Evolutionary conservation across 805 yeast genomes (phyloP), one percentile per base, ranked within the genome.

Genomic region (Wickerhamomyces strasburgensis): DNA sequence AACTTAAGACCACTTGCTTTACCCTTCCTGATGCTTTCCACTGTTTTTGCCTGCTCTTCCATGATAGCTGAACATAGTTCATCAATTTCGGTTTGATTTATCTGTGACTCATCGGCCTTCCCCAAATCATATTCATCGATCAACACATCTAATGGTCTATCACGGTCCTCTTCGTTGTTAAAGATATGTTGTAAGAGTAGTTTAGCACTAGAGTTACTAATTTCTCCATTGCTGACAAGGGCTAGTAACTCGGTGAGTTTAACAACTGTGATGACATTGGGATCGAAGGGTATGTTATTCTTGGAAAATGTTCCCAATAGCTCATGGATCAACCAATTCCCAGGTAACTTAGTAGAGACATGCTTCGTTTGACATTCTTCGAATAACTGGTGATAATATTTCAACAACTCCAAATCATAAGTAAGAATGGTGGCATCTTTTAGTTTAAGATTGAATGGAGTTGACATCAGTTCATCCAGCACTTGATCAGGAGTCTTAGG

Each of bases 311-410:
- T 65, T 0, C 97, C 96, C 14, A 86, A 52, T 28, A 87, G 62
- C 45, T 86, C 89, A 60, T 90, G 89, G 6, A 86, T 75, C 7
- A 87, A 58, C 95, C 96, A 90, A 53, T 83, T 85, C 19, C 79
- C 76, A 3, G 77, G 78, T 28, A 64, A 43, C 40, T 66, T 75
- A 7, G 56, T 49, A 13, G 54, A 54, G 37, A 45, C 46, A 9
- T 58, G 43, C 33, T 60, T 28, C 2, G 31, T 33, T 2, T 46
- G 48, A 9, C 60, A 57, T 5, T 37, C 23, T 7, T 54, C 40
- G 43, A 62, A 70, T 19, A 83, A 57, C 3, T 61, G 49, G 5
- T 65, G 44, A 58, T 76, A 89, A 56, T 78, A 84, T 1, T 59
- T 58, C 31, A 75, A 62, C 31, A 85, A 49, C 5, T 62, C 65